Percentiles rank a stretch among this genome's conserved stretches.
Conservation (phyloP, 2,329 filamentous ascomycete genomes). For the Emericellopsis atlantica region DNA sequence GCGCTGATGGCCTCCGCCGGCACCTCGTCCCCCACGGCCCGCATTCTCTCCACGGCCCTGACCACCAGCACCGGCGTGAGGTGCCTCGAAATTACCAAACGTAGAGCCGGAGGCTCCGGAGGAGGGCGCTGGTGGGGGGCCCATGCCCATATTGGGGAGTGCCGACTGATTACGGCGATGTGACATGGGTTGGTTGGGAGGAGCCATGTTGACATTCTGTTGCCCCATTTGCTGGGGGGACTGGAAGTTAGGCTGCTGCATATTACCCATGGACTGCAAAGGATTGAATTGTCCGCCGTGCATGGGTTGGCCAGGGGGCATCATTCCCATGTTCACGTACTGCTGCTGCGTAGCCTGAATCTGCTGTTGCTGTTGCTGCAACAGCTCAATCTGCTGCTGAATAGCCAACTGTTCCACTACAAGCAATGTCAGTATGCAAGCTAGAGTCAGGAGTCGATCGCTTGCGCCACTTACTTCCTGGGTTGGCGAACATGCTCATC, state of each 20-base stretch:
- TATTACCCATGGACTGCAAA: slow-evolving; percentile 68
- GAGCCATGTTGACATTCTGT: slow-evolving; percentile 59
- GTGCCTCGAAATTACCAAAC: slow-evolving; percentile 68
- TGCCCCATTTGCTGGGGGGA: slow-evolving; percentile 70
- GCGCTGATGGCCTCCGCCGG: slow-evolving; percentile 72
- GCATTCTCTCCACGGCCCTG: slow-evolving; percentile 15
- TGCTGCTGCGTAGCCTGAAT: slow-evolving; percentile 94
- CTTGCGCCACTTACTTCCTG: slow-evolving; percentile 42
- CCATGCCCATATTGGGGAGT: slow-evolving; percentile 83
- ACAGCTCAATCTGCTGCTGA: slow-evolving; percentile 93
- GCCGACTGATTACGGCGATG: slow-evolving; percentile 98
- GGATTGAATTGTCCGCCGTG: slow-evolving; percentile 62
- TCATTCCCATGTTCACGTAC: slow-evolving; percentile 95
- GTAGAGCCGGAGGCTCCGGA: slow-evolving; percentile 70
- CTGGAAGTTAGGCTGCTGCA: slow-evolving; percentile 76
- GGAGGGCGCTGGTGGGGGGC: slow-evolving; percentile 79
- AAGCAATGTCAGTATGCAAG: slow-evolving; percentile 5
- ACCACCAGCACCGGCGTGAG: slow-evolving; percentile 17
- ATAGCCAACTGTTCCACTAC: slow-evolving; percentile 94
- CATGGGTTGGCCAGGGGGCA: slow-evolving; percentile 69
- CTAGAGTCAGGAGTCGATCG: neutral
- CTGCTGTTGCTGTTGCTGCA: slow-evolving; percentile 96
- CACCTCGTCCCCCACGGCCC: slow-evolving; percentile 55
- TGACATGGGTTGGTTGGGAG: slow-evolving; percentile 65
- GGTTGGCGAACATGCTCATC: slow-evolving; percentile 77